Evolutionary conservation across 176 grass and related monocot genomes (phyloP).

Genomic region (Hsuehochloa calcarea): DNA sequence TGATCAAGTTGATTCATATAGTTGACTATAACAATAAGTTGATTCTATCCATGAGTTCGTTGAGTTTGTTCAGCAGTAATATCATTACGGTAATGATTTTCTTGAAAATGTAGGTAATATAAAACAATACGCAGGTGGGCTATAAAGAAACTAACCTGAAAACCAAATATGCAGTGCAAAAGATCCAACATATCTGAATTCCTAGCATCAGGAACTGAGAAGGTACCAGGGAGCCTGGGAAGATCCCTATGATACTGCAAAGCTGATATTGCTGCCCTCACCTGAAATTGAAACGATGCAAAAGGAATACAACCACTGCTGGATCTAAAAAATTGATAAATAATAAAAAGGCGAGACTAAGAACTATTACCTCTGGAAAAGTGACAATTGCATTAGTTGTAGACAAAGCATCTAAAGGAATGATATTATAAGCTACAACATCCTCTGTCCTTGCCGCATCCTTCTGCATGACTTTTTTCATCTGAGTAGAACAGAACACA

Average conservation of each 20-base stretch:
- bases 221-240: conserved; percentile 64
- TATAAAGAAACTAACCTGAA: conserved; percentile 61
- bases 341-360: conserved; percentile 5
- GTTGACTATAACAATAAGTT: background rate
- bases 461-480: conserved; percentile 85
- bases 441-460: conserved; percentile 90
- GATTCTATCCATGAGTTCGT: no score
- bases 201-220: conserved; percentile 70
- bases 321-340: background rate
- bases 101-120: background rate
- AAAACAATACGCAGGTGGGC: conserved; percentile 3
- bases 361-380: conserved; percentile 68
- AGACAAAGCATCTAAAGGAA: conserved; percentile 76
- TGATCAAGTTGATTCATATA: background rate
- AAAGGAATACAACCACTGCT: background rate
- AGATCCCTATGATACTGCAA: conserved; percentile 68
- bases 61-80: background rate
- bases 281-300: conserved; percentile 48
- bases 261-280: conserved; percentile 81
- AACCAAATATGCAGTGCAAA: conserved; percentile 83
- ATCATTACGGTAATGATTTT: background rate
- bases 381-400: conserved; percentile 67
- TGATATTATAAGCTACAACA: conserved; percentile 88
- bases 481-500: conserved; percentile 48
- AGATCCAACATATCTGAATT: conserved; percentile 92